Percentiles rank a stretch among this genome's conserved stretches.
phyloP scores from a whole-genome alignment of 257 asterid species.

The Ilex asprella region DNA sequence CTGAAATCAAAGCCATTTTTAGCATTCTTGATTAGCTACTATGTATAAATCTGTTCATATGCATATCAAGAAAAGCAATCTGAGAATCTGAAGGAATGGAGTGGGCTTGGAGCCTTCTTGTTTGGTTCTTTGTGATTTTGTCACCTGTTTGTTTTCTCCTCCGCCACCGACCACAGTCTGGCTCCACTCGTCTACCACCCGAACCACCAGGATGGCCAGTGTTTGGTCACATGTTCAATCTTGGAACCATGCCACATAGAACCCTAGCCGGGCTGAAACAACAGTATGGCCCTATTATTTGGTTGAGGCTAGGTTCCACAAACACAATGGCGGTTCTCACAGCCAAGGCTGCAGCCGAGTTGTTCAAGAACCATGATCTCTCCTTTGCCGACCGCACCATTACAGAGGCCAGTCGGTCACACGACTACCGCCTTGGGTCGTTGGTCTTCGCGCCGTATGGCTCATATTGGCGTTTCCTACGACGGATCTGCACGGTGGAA shows the following conservation, averaged over 20 bases:
- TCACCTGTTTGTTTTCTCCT: neutral
- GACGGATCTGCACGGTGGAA: slow-evolving; percentile 27
- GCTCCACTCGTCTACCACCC: slow-evolving; percentile 4
- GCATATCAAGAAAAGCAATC: no score
- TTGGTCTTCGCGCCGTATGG: slow-evolving; percentile 26
- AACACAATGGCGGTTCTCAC: slow-evolving; percentile 27
- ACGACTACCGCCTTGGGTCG: slow-evolving; percentile 17
- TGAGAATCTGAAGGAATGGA: neutral
- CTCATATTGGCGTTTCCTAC: slow-evolving; percentile 23
- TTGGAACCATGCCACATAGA: slow-evolving; percentile 21
- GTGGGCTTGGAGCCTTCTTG: neutral
- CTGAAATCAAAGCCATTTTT: no score
- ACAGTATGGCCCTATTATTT: slow-evolving; percentile 20
- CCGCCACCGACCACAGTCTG: neutral
- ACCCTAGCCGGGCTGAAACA: slow-evolving; percentile 21
- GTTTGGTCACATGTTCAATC: slow-evolving; percentile 24
- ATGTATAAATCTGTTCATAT: no score
- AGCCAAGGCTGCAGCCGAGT: slow-evolving; percentile 21
- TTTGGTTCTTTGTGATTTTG: neutral
- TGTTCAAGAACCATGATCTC: slow-evolving; percentile 34
- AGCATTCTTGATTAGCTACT: no score
- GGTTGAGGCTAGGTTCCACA: slow-evolving; percentile 28
- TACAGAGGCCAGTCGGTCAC: slow-evolving; percentile 13
- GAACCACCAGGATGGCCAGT: slow-evolving; percentile 27
- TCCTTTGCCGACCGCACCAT: slow-evolving; percentile 19